Percentiles rank a stretch among this genome's conserved stretches.
These are phyloP conservation scores for Closterium sp. DNA, from an alignment of 139 green algal species.

Conservation along the genomic window DNA sequence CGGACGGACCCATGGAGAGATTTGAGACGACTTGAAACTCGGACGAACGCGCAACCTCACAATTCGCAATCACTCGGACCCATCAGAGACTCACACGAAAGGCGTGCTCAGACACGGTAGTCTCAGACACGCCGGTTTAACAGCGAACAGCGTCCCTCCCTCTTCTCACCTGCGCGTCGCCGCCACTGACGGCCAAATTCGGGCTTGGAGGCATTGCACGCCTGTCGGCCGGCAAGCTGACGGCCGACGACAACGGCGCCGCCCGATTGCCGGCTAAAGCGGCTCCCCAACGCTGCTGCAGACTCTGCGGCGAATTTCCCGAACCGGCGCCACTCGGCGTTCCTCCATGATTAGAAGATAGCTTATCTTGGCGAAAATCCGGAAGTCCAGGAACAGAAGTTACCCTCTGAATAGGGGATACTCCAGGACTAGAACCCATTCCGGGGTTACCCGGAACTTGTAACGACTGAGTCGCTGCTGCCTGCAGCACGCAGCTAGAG, in stretches of 20 bases:
- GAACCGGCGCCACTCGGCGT: no score
- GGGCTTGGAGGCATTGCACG: not conserved
- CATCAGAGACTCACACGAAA: no score
- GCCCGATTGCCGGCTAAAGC: not conserved
- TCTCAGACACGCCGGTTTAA: no score
- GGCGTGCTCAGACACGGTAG: no score
- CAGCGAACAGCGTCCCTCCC: not conserved
- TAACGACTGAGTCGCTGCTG: not conserved
- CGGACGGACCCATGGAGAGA: no score
- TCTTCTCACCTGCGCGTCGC: not conserved
- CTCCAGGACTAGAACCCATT: not conserved
- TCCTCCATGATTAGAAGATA: not conserved
- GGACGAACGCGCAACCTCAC: no score
- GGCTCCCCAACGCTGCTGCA: not conserved
- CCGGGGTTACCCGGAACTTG: not conserved
- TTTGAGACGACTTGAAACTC: no score
- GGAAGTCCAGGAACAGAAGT: not conserved
- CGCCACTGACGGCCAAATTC: not conserved
- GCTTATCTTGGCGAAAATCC: not conserved
- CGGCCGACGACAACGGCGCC: not conserved
- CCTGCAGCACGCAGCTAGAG: not conserved
- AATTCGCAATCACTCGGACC: no score
- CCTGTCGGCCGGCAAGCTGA: not conserved
- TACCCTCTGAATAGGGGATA: not conserved
- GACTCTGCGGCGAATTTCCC: no score